Evolutionary conservation across 1,139 yeast genomes (phyloP), one percentile per base, ranked within the genome.

Genomic region (Groenewaldozyma auringiensis): DNA sequence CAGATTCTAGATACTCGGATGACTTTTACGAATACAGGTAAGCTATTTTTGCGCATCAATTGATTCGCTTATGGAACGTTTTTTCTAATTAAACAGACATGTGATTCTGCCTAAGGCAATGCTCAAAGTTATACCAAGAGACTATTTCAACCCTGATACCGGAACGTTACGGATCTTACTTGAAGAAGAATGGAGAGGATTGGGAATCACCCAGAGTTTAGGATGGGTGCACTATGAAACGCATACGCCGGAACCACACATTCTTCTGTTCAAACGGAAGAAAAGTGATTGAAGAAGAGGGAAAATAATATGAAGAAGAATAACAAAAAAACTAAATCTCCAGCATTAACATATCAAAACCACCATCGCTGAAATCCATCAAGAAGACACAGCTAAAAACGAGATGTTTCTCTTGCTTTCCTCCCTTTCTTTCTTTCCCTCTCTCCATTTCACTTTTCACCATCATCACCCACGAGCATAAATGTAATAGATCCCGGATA

Each of bases 181-280:
- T 49, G 99, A 94, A 65, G 97, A 92, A 56, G 99, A 94, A 66
- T 94, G 99, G 99, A 76, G 99, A 65, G 97, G 97, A 1, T 72
- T 94, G 47, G 99, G 99, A 2, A 88, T 94, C 59, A 94, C 98
- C 9, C 99, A 92, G 65, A 85, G 95, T 41, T 72, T 94, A 50
- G 99, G 99, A 1, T 94, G 99, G 99, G 94, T 78, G 44, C 98
- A 94, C 65, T 94, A 92, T 63, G 99, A 92, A 61, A 89, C 96
- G 44, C 99, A 94, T 66, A 81, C 96, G 0, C 99, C 98, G 32
- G 99, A 94, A 65, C 99, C 99, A 22, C 98, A 94, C 63, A 92
- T 94, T 51, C 70, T 94, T 52, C 72, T 94, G 53, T 94, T 94
- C 71, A 92, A 89, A 62, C 59, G 50, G 21, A 35, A 29, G 40